Evolutionary conservation across 2,329 filamentous ascomycete species (phyloP).

Genomic region (Fusarium bactridioides): DNA sequence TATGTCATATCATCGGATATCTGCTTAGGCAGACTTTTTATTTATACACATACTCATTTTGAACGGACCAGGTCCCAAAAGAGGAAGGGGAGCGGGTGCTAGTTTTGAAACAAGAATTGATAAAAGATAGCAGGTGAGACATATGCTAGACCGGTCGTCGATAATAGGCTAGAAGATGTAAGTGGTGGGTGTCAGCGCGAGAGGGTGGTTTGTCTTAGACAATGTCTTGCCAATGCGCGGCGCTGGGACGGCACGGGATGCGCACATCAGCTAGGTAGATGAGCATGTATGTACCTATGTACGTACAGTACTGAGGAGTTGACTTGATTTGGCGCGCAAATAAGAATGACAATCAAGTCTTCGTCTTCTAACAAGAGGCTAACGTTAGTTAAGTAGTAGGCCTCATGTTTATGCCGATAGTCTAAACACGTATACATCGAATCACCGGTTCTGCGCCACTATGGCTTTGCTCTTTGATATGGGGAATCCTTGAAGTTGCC

Average conservation of each 20-base stretch:
- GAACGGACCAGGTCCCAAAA: not conserved
- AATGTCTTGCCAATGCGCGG: slow-evolving; percentile 35
- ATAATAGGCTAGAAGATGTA: slow-evolving; percentile 4
- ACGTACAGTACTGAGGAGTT: not conserved
- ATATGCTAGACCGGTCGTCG: slow-evolving; percentile 4
- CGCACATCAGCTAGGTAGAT: not conserved
- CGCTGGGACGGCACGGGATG: slow-evolving; percentile 35
- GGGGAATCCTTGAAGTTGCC: slow-evolving; percentile 17
- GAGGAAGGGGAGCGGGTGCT: slow-evolving; percentile 11
- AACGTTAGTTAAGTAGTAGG: not conserved
- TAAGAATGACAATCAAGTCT: not conserved
- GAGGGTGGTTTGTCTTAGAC: slow-evolving; percentile 36
- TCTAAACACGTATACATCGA: not conserved
- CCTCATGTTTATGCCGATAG: slow-evolving; percentile 16
- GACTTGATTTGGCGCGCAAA: not conserved
- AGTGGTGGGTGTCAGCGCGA: slow-evolving; percentile 3
- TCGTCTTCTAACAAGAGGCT: not conserved
- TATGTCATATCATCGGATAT: slow-evolving; percentile 4
- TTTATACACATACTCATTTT: not conserved
- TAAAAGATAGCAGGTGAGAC: slow-evolving; percentile 16
- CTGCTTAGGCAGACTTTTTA: slow-evolving; percentile 1
- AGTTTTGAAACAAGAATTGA: slow-evolving; percentile 12
- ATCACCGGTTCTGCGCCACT: slow-evolving; percentile 2
- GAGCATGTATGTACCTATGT: not conserved
- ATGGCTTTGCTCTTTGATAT: not conserved